These are phyloP conservation scores for Phaffia australis DNA, from an alignment of 768 basidiomycete species.

Conservation along the genomic window DNA sequence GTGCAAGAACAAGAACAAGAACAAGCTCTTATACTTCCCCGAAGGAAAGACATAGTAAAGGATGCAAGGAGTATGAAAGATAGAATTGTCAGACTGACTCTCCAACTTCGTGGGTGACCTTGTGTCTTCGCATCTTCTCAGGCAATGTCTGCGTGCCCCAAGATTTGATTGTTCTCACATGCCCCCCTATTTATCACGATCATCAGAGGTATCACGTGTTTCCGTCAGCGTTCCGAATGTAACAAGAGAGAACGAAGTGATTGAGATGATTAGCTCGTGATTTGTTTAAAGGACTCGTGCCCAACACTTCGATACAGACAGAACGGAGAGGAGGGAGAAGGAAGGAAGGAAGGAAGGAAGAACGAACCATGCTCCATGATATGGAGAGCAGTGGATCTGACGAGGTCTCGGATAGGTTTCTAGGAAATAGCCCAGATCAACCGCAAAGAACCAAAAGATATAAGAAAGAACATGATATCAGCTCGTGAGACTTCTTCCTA, in stretches of 20 bases:
- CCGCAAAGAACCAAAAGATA: not conserved
- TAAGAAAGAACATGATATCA: not conserved
- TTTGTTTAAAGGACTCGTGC: not conserved
- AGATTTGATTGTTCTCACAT: constrained; percentile 23
- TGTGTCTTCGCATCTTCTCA: constrained; percentile 23
- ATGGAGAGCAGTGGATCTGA: constrained; percentile 21
- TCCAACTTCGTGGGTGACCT: constrained; percentile 18
- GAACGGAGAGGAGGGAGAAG: too few species aligned
- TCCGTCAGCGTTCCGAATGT: too few species aligned
- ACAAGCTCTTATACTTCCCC: too few species aligned
- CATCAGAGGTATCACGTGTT: too few species aligned
- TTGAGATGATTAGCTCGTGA: not conserved
- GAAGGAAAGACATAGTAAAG: not conserved
- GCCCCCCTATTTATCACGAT: not conserved
- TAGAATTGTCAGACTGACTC: constrained; percentile 16
- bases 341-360: not conserved
- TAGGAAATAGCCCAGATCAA: not conserved
- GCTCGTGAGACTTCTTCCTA: not conserved
- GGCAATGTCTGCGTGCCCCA: constrained; percentile 21
- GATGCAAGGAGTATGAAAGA: not conserved
- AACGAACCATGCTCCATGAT: constrained; percentile 22
- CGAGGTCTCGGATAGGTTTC: constrained; percentile 23
- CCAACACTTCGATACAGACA: not conserved
- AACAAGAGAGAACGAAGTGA: not conserved
- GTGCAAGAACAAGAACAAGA: too few species aligned